Percentiles rank a stretch among this genome's conserved stretches.
Conservation (phyloP, 495 filamentous ascomycete species). For the Xanthoparmelia taractica region DNA sequence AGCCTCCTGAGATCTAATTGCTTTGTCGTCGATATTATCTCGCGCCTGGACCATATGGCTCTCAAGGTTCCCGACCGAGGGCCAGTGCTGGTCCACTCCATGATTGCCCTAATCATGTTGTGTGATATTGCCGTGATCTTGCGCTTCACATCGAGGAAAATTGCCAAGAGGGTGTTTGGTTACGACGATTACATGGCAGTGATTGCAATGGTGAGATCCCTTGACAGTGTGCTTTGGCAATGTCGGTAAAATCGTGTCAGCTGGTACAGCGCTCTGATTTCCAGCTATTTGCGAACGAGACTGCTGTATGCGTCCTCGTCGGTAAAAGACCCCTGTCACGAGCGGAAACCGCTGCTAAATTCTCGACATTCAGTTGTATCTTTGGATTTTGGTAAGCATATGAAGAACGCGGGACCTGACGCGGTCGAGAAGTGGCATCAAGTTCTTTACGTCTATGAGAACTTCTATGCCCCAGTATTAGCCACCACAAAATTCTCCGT, state of each 20-base stretch:
- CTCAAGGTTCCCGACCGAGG: too few relatives aligned
- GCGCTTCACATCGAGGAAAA: neutral
- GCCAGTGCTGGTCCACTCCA: neutral
- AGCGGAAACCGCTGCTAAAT: too few relatives aligned
- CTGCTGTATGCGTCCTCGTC: too few relatives aligned
- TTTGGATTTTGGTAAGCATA: constrained; percentile 12
- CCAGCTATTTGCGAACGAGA: constrained; percentile 1
- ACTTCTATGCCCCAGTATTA: constrained; percentile 9
- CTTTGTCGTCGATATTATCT: too few relatives aligned
- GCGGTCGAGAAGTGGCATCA: constrained; percentile 9
- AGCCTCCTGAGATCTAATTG: too few relatives aligned
- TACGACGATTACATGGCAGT: constrained; percentile 4
- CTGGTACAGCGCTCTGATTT: too few relatives aligned
- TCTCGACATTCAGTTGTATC: too few relatives aligned
- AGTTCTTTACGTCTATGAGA: constrained; percentile 8
- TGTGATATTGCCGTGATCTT: neutral
- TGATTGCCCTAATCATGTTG: neutral
- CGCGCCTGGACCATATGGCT: too few relatives aligned
- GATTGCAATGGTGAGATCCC: neutral
- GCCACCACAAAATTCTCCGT: constrained; percentile 11
- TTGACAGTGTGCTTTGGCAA: too few relatives aligned
- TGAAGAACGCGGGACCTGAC: neutral
- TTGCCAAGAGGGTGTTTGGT: neutral
- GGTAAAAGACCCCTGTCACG: too few relatives aligned
- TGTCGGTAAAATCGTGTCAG: too few relatives aligned